phyloP scores from a whole-genome alignment of 2,329 filamentous ascomycete species.

The Microascus cirrosus region DNA sequence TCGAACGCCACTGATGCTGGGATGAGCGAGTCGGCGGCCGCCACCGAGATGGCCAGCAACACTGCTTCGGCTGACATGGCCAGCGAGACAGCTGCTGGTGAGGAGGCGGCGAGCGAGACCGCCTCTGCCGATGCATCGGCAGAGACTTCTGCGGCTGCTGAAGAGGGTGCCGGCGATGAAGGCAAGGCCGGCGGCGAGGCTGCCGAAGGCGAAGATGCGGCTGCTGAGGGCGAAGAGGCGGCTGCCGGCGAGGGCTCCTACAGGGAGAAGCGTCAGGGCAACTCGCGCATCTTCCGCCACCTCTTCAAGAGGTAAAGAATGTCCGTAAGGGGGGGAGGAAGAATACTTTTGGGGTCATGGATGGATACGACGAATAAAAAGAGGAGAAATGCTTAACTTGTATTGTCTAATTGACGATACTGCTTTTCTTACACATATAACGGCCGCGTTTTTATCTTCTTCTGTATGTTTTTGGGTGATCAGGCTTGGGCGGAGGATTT shows the following conservation, averaged over 20 bases:
- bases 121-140: not conserved
- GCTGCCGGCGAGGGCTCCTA: not conserved
- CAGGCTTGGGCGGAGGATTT: not conserved
- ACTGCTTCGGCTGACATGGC: not conserved
- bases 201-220: not conserved
- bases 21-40: not conserved
- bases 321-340: not conserved
- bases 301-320: not conserved
- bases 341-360: not conserved
- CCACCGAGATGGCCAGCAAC: not conserved
- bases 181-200: not conserved
- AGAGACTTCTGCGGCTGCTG: not conserved
- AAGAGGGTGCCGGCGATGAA: not conserved
- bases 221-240: not conserved
- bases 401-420: not conserved
- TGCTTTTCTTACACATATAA: not conserved
- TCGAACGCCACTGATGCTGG: not conserved
- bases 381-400: not conserved
- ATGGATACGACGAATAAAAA: not conserved
- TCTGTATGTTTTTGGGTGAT: not conserved
- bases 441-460: not conserved
- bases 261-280: not conserved
- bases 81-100: not conserved
- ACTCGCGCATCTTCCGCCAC: not conserved
- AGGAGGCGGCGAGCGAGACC: not conserved